Conservation (phyloP, 2,329 filamentous ascomycete genomes). For the Xylaria sp. region DNA sequence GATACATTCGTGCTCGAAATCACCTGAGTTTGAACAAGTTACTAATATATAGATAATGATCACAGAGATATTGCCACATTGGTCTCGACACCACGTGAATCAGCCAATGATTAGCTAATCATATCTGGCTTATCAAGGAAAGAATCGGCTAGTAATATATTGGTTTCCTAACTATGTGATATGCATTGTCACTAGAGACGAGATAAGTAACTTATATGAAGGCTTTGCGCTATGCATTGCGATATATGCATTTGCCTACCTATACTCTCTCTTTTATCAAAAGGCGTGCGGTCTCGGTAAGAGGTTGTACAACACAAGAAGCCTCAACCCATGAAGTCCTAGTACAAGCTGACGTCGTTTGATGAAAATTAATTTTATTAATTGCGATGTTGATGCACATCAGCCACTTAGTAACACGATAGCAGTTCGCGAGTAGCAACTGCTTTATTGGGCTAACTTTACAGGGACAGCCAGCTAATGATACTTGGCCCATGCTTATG, state of each 20-base stretch:
- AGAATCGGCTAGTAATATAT: not conserved
- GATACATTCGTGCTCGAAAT: not conserved
- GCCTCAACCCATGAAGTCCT: not conserved
- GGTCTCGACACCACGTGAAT: not conserved
- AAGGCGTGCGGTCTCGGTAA: not conserved
- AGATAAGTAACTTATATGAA: conserved; percentile 11
- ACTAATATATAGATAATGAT: not conserved
- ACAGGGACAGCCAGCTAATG: not conserved
- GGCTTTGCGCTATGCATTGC: not conserved
- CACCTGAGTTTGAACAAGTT: not conserved
- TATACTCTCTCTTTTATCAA: not conserved
- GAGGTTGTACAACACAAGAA: not conserved
- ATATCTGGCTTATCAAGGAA: not conserved
- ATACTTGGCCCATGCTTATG: not conserved
- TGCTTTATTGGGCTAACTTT: not conserved
- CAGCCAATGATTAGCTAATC: not conserved
- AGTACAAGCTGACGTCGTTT: not conserved
- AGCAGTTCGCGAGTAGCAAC: not conserved
- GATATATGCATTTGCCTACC: not conserved
- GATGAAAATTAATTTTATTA: too few species aligned
- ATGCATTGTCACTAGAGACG: not conserved
- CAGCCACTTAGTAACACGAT: not conserved
- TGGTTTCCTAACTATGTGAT: not conserved
- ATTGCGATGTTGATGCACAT: not conserved
- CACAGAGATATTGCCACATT: not conserved